Conservation (phyloP, 2,329 filamentous ascomycete species). For the Pseudogymnoascus sp. region DNA sequence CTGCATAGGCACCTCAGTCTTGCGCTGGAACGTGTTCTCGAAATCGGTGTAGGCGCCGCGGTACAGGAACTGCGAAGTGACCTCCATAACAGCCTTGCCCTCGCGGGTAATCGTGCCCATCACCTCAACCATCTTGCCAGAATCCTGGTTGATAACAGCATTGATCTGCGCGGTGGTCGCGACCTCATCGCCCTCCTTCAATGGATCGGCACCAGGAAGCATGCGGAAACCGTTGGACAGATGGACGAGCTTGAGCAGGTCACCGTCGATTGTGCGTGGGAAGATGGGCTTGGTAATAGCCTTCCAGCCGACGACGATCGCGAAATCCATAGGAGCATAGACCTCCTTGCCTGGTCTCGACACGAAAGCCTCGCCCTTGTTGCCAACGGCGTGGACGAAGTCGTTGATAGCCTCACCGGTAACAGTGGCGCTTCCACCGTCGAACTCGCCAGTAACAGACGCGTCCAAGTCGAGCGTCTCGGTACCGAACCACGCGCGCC, state of each 20-base stretch:
- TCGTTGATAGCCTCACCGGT: slow-evolving; percentile 92
- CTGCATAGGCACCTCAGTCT: slow-evolving; percentile 91
- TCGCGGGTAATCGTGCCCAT: slow-evolving; percentile 89
- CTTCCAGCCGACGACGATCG: slow-evolving; percentile 97
- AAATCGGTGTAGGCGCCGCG: slow-evolving; percentile 87
- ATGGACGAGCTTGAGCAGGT: slow-evolving; percentile 91
- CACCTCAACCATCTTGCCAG: slow-evolving; percentile 99
- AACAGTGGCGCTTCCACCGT: slow-evolving; percentile 79
- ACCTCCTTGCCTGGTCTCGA: slow-evolving; percentile 91
- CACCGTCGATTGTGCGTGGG: slow-evolving; percentile 90
- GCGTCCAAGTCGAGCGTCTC: slow-evolving; percentile 78
- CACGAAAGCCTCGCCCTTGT: slow-evolving; percentile 94
- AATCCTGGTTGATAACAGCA: slow-evolving; percentile 94
- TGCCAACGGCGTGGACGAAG: slow-evolving; percentile 97
- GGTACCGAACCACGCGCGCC: slow-evolving; percentile 91
- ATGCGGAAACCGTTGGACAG: slow-evolving; percentile 97
- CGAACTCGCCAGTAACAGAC: slow-evolving; percentile 78
- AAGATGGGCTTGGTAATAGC: slow-evolving; percentile 99
- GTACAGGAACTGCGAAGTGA: slow-evolving; percentile 97
- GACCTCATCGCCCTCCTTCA: slow-evolving; percentile 92
- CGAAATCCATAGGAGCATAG: slow-evolving; percentile 96
- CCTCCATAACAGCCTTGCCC: slow-evolving; percentile 86
- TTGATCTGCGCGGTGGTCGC: slow-evolving; percentile 94
- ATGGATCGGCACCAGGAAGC: slow-evolving; percentile 86
- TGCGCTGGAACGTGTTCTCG: slow-evolving; percentile 98